Conservation (phyloP, 1,139 yeast genomes). For the Taiozyma sp. region DNA sequence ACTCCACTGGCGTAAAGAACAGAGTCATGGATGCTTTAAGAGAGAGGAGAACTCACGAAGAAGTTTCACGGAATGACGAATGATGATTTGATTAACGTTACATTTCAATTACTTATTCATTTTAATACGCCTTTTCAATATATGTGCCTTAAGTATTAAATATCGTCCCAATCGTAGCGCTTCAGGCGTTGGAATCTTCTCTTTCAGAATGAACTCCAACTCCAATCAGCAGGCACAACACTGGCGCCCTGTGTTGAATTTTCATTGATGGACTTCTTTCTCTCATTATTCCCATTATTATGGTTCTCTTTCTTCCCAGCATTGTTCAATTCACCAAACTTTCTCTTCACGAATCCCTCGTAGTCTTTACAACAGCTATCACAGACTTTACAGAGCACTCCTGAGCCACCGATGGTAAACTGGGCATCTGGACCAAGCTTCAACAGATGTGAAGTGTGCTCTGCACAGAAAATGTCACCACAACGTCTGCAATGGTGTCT, state of each 20-base stretch:
- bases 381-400: constrained; percentile 75
- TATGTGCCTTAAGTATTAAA: neutral
- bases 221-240: constrained; percentile 24
- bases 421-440: constrained; percentile 64
- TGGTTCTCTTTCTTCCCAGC: constrained; percentile 7
- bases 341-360: constrained; percentile 38
- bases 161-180: neutral
- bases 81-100: neutral
- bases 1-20: constrained; percentile 19
- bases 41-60: constrained; percentile 20
- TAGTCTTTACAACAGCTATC: constrained; percentile 67
- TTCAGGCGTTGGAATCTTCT: neutral
- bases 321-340: constrained; percentile 22
- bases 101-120: neutral
- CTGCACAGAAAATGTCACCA: constrained; percentile 86
- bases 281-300: neutral
- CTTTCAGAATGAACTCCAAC: constrained; percentile 22
- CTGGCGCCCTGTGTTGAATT: constrained; percentile 9
- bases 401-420: constrained; percentile 71
- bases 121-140: neutral
- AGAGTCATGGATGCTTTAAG: constrained; percentile 23
- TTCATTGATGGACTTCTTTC: constrained; percentile 6
- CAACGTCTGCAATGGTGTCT: constrained; percentile 94
- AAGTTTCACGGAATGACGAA: constrained; percentile 2
- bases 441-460: constrained; percentile 41